Evolutionary conservation across 768 basidiomycete genomes (phyloP), one percentile per base, ranked within the genome.

Genomic region (Suillus bovinus): DNA sequence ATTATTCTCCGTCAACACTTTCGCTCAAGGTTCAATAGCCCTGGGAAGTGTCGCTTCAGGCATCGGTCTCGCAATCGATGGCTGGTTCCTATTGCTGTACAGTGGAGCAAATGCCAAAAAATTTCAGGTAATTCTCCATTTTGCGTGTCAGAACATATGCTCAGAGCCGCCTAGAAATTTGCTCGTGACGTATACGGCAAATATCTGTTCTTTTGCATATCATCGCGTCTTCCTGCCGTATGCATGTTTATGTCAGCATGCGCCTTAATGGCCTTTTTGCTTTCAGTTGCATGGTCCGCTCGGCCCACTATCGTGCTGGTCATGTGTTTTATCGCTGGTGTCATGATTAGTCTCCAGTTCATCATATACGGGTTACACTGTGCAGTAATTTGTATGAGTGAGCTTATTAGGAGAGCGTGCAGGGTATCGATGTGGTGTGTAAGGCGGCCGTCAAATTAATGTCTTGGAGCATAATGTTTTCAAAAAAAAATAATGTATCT

Each of bases 181-280:
- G 81, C 89, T 0, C 72, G 68, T 9, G 89, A 89, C 67, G 64
- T 90, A 36, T 87, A 84, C 64, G 78, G 76, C 27, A 80, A 80
- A 11, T 88, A 87, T 71, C 78, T 88, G 61, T 90, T 89, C 77
- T 91, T 91, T 71, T 79, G 85, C 33, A 78, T 91, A 16, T 84
- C 86, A 1, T 79, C 89, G 7, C 82, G 88, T 24, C 75, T 89
- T 14, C 90, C 89, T 0, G 80, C 83, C 0, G 64, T 90, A 8
- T 85, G 86, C 69, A 83, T 86, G 78, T 79, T 88, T 60, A 62
- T 79, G 34, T 84, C 87, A 13, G 78, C 84, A 0, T 49, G 82
- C n/a, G 77, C 86, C 1, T 78, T 91, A 9, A 85, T 87, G 78
- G 65, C 70, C 1, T 91, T 90, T 74, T 72, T 91, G 29, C 76